A percentile compares a stretch with the other conserved stretches of the same genome.
Conservation (phyloP, 495 filamentous ascomycete species). For the Endocarpon pusillum region DNA sequence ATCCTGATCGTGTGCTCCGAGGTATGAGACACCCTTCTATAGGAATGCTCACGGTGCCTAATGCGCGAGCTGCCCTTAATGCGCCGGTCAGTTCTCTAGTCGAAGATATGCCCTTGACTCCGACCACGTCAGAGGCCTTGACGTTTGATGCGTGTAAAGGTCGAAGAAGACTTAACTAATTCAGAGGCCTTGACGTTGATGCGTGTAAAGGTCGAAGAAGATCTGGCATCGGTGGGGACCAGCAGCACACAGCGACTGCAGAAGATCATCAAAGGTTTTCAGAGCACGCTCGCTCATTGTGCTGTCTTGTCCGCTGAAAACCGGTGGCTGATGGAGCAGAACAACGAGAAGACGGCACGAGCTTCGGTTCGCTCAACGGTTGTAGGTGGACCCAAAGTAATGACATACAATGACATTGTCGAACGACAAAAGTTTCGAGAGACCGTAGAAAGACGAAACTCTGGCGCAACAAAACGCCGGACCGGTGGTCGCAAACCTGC, state of each 20-base stretch:
- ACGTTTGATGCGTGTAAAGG: conserved; percentile 12
- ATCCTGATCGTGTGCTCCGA: conserved; percentile 19
- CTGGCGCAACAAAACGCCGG: not conserved
- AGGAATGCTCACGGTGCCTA: conserved; percentile 9
- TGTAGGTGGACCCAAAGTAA: conserved; percentile 18
- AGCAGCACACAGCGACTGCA: conserved; percentile 12
- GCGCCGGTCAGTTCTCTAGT: conserved; percentile 1
- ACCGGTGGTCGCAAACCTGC: not conserved
- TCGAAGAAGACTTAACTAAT: conserved; percentile 14
- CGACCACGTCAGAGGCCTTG: conserved; percentile 16
- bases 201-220: conserved; percentile 14
- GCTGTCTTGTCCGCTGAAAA: conserved; percentile 13
- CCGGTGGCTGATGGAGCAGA: conserved; percentile 13
- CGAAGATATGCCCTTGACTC: conserved; percentile 7
- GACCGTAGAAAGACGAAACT: conserved; percentile 1
- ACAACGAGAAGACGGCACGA: conserved; percentile 15
- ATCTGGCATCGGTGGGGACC: conserved; percentile 10
- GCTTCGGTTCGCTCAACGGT: conserved; percentile 13
- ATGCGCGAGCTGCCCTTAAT: conserved; percentile 9
- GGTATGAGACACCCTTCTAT: conserved; percentile 9
- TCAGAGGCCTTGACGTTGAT: conserved; percentile 12
- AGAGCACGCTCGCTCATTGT: conserved; percentile 15
- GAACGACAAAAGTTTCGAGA: conserved; percentile 16
- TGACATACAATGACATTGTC: conserved; percentile 20
- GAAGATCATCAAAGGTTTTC: conserved; percentile 10